phyloP scores from a whole-genome alignment of 352 stramenopile species.

The Blastocystis sp. region DNA sequence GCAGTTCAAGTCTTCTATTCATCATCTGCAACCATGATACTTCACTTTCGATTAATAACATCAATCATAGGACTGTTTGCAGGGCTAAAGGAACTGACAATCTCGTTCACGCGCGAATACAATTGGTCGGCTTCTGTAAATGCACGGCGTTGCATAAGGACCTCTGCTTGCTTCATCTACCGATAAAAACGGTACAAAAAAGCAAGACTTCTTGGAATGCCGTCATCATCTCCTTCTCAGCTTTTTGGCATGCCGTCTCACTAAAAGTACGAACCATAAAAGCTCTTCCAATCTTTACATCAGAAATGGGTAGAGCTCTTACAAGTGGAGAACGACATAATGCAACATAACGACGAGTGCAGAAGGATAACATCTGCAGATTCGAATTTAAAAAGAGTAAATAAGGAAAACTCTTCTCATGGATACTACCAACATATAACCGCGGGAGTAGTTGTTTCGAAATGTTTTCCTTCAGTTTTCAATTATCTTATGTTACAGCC shows the following conservation, averaged over 20 bases:
- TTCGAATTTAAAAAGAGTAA: neutral
- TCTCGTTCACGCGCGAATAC: conserved; percentile 50
- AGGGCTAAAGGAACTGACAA: conserved; percentile 43
- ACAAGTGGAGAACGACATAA: conserved; percentile 6
- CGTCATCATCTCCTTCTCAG: conserved; percentile 49
- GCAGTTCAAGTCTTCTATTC: conserved; percentile 10
- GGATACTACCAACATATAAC: neutral
- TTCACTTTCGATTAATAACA: conserved; percentile 40
- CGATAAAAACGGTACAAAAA: neutral
- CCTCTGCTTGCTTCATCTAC: conserved; percentile 45
- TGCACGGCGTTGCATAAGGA: neutral
- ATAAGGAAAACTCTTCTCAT: neutral
- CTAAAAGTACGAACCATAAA: neutral
- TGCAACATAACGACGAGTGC: neutral
- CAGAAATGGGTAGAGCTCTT: neutral
- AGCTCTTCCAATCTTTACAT: neutral
- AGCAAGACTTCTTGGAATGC: conserved; percentile 26
- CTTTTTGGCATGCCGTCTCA: conserved; percentile 18
- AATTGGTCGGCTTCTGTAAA: conserved; percentile 35
- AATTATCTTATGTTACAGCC: neutral
- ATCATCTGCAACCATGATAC: neutral
- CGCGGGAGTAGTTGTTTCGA: neutral
- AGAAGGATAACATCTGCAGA: conserved; percentile 10
- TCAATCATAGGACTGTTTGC: conserved; percentile 48
- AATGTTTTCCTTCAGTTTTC: neutral